Evolutionary conservation across 768 basidiomycete species (phyloP), one percentile per base, ranked within the genome.

Genomic region (Pleurotus salmoneostramineus): DNA sequence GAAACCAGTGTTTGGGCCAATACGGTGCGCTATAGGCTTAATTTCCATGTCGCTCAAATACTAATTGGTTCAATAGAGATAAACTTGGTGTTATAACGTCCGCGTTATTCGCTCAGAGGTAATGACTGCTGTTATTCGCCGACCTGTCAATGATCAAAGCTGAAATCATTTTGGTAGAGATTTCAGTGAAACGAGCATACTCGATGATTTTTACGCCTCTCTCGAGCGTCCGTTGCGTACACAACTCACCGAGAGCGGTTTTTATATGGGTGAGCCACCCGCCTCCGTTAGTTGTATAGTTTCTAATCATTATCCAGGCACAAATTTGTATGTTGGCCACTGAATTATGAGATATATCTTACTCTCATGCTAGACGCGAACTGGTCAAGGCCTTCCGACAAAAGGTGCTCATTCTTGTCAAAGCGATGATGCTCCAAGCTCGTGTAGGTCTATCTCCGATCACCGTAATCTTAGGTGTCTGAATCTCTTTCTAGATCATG

Each of bases 11-110:
- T 96, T 96, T 66, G 97, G 97, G 10, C 93, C 94, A 7, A 93
- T 98, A 71, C 84, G 95, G 89, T 27, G 21, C 21, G 21, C 3
- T 27, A 3, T 27, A 27, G 21, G 21, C 2, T 27, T 27, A 1
- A 1, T 27, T 27, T 27, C 21, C n/a, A n/a, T 27, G 21, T 27
- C 21, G 21, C 21, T 27, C 2, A 27, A 27, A 3, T 27, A n/a
- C 3, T 27, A 27, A 27, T 27, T 27, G 21, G 1, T 27, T 27
- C 7, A 50, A 12, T 56, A 92, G 92, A 40, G 95, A 98, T 66
- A 95, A 93, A 64, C 77, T 99, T 0, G 93, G 96, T 14, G 93
- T 98, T 2, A 91, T 99, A 33, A 99, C 97, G 0, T 83, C 89
- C 10, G 90, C 96, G 2, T 78, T 95, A 45, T 99, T 97, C 69